Evolutionary conservation across 176 grass and related monocot species (phyloP).

Genomic region (Otatea glauca): DNA sequence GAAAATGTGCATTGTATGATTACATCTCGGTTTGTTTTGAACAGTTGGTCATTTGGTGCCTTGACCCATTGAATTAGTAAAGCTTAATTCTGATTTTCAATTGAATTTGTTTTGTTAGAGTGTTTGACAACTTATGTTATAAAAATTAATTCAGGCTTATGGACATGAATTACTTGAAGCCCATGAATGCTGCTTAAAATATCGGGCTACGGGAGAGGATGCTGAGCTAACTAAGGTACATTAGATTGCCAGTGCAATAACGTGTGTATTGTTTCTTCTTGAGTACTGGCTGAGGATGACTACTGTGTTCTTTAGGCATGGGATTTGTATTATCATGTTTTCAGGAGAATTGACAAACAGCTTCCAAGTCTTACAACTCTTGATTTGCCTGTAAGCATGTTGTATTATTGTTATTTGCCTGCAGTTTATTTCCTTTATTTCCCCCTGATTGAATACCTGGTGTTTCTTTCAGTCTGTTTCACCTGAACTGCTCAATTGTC

Average conservation of each 20-base stretch:
- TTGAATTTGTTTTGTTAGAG: background rate
- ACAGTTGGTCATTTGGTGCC: constrained; percentile 29
- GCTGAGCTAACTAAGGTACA: constrained; percentile 95
- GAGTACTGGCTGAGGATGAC: constrained; percentile 29
- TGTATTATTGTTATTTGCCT: constrained; percentile 31
- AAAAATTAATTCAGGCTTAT: constrained; percentile 64
- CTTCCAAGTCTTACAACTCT: constrained; percentile 96
- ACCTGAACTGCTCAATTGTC: constrained; percentile 92
- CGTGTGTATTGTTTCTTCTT: constrained; percentile 28
- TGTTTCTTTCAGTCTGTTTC: constrained; percentile 89
- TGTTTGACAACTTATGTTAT: constrained; percentile 17
- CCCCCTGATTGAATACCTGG: constrained; percentile 33
- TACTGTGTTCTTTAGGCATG: constrained; percentile 70
- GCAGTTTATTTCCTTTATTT: constrained; percentile 12
- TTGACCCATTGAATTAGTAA: constrained; percentile 41
- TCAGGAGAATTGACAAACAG: constrained; percentile 99
- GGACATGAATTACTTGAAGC: constrained; percentile 93
- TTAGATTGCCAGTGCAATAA: constrained; percentile 23
- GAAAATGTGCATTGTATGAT: constrained; percentile 30
- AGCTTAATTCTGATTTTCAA: background rate
- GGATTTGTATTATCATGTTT: constrained; percentile 99
- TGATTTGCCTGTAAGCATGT: constrained; percentile 78
- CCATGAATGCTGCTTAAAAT: constrained; percentile 90
- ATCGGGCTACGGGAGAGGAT: constrained; percentile 78
- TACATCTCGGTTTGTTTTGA: constrained; percentile 31